Evolutionary conservation across 805 yeast species (phyloP).

Genomic region (Kodamaea nitidulidarum): DNA sequence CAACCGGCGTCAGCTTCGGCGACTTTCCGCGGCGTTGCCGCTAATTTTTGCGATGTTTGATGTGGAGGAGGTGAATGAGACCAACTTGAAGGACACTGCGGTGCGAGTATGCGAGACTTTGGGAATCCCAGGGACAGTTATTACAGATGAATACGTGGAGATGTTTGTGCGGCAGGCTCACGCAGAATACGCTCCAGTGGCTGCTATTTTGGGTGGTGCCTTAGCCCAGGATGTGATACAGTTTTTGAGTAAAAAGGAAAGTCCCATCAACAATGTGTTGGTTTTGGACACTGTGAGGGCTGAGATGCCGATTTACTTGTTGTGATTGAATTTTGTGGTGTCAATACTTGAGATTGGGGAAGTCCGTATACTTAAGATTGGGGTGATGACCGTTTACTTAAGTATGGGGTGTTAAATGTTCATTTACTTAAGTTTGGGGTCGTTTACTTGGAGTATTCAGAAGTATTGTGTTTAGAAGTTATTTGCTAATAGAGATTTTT

Average conservation of each 20-base stretch:
- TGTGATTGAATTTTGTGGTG: constrained; percentile 33
- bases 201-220: constrained; percentile 87
- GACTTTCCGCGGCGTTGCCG: constrained; percentile 56
- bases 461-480: no score
- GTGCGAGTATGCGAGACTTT: constrained; percentile 27
- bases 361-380: no score
- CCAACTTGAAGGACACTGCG: constrained; percentile 27
- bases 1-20: constrained; percentile 42
- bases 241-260: constrained; percentile 66
- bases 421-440: no score
- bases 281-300: constrained; percentile 68
- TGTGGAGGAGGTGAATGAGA: constrained; percentile 10
- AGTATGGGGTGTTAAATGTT: no score
- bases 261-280: constrained; percentile 78
- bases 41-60: constrained; percentile 56
- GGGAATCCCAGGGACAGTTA: constrained; percentile 40
- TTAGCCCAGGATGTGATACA: constrained; percentile 89
- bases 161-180: constrained; percentile 45
- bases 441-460: no score
- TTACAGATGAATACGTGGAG: constrained; percentile 40
- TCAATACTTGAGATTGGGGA: neutral
- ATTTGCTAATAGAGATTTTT: no score
- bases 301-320: constrained; percentile 71
- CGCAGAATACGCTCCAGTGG: constrained; percentile 74
- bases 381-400: neutral